These are phyloP conservation scores for Chlorella variabilis DNA, from an alignment of 163 green algal genomes.

Conservation along the genomic window DNA sequence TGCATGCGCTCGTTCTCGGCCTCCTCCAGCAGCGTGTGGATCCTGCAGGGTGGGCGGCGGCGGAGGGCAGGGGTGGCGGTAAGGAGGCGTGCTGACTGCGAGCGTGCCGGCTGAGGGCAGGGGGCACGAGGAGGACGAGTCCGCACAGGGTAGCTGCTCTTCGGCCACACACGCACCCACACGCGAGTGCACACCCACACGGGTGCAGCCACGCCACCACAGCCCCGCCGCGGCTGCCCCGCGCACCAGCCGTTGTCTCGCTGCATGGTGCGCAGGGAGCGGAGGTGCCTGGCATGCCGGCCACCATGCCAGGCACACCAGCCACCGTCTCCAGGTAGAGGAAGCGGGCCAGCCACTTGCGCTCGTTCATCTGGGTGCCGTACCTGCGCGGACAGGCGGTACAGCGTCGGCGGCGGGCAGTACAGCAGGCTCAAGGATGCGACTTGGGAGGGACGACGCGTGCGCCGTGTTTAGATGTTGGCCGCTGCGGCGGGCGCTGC, in stretches of 20 bases:
- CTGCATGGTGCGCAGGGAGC: conserved; percentile 79
- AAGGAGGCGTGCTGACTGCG: no score
- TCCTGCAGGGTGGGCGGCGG: conserved; percentile 57
- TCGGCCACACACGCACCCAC: no score
- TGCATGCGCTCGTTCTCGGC: conserved; percentile 86
- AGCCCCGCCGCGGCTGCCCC: not conserved
- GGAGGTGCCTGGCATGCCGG: conserved; percentile 88
- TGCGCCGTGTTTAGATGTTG: no score
- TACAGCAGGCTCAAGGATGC: no score
- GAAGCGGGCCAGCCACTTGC: conserved; percentile 79
- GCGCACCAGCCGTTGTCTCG: conserved; percentile 69
- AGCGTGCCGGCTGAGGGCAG: no score
- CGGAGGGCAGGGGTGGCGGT: no score
- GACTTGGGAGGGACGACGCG: no score
- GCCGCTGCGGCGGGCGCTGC: no score
- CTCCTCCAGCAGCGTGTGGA: conserved; percentile 91
- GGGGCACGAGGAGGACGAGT: no score
- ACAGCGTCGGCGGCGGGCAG: not conserved
- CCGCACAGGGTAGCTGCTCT: no score
- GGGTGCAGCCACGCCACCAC: no score
- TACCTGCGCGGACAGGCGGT: conserved; percentile 63
- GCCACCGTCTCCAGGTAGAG: conserved; percentile 96
- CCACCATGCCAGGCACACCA: conserved; percentile 95
- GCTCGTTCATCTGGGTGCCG: conserved; percentile 70
- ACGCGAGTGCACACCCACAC: no score